Evolutionary conservation across 352 stramenopile genomes (phyloP), one percentile per base, ranked within the genome.

Genomic region (Phytophthora nicotianae): DNA sequence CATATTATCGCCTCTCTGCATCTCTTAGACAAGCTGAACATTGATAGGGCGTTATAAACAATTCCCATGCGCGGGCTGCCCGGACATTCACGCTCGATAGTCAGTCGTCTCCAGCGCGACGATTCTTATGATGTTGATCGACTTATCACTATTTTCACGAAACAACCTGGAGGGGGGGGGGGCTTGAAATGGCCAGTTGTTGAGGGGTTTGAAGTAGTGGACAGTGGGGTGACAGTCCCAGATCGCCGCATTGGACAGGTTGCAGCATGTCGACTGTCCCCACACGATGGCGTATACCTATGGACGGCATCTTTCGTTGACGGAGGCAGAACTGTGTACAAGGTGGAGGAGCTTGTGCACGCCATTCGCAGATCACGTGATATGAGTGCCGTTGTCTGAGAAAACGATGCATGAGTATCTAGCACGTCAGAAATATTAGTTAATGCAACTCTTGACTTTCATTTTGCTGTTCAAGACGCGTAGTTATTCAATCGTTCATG

Each of bases 241-340:
- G 57, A 65, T 1, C 21, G 38, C 20, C 24, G 48, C 10, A 17
- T 58, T 32, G 48, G 48, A 0, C 47, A 65, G 9, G 26, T 58
- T 19, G 47, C 40, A 8, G 57, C 13, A 7, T 65, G 48, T 8
- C 48, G 57, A 9, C 21, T 58, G 1, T 65, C 57, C 1, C 24
- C 37, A 2, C 24, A 40, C 1, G 40, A 65, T 4, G 48, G 21
- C 4, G 47, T 65, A 0, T 65, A 53, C 48, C 37, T 47, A 1
- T 64, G 45, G 37, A 64, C 19, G 6, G 46, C 13, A 9, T 24
- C 46, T 3, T 57, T 65, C 16, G 11, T 58, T 8, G 29, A 61
- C 17, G 42, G 53, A 21, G 53, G 16, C 4, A 8, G 13, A 17
- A 5, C 10, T 0, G 40, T 53, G 21, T 53, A 61, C 29, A 46